Evolutionary conservation across 163 green algal species (phyloP), one percentile per base, ranked within the genome.

Genomic region (Smithsoniella earleae): DNA sequence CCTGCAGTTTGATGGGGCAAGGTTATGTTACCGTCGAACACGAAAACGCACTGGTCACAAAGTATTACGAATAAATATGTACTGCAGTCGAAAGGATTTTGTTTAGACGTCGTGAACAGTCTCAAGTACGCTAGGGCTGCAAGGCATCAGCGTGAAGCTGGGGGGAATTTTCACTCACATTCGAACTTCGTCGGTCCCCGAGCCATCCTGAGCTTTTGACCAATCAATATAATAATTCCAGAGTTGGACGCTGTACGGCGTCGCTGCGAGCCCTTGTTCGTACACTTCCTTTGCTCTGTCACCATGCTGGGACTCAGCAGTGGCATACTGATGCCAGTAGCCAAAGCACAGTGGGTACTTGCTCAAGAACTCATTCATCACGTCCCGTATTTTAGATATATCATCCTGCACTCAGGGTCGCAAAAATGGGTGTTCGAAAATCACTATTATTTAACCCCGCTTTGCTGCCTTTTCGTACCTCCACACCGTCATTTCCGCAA

Each of bases 221-320:
- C 58, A 69, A 13, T 69, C 58, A 6, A 69, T 37, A 31, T 69
- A 69, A 31, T 69, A 69, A 31, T 36, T n/a, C 58, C 58, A 69
- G 22, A 69, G 31, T n/a, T 69, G 30, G 31, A 34, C 16, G 58
- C 58, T 69, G 58, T 69, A 69, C 5, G 58, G 58, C 10, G 58
- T 69, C 30, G 58, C 40, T 33, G 20, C n/a, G 27, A 69, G 18
- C 0, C 27, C 58, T 36, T 69, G 58, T 36, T 69, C 58, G 58
- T 69, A 69, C 20, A 69, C 58, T 13, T 43, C 3, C 58, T 34
- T 69, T 16, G 58, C 58, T 30, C 58, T 30, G 25, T 69, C 58
- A 34, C 58, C 58, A 13, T 69, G 58, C 5, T 40, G 20, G 8
- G 20, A 30, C 34, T 69, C 58, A 5, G 58, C 58, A 34, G n/a